Percentiles rank a stretch among this genome's conserved stretches.
Conservation (phyloP, 495 filamentous ascomycete species). For the Astrothelium subdiscretum region DNA sequence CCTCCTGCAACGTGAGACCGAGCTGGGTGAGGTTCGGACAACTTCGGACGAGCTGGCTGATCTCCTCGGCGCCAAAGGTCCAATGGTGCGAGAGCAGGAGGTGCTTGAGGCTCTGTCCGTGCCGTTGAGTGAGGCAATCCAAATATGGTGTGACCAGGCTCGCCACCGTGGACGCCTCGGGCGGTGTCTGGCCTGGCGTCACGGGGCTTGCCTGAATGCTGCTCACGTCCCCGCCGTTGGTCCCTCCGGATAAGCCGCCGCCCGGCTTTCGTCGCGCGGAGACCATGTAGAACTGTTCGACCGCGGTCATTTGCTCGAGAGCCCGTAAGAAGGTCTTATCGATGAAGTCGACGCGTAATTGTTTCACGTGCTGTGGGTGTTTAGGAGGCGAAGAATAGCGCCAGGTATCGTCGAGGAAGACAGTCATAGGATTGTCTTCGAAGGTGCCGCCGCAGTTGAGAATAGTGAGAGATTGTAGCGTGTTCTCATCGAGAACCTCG, state of each 20-base stretch:
- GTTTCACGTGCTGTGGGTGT: slow-evolving; percentile 17
- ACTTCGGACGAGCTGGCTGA: slow-evolving; percentile 39
- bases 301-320: slow-evolving; percentile 5
- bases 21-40: slow-evolving; percentile 52
- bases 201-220: slow-evolving; percentile 2
- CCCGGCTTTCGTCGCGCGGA: slow-evolving; percentile 1
- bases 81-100: slow-evolving; percentile 48
- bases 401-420: slow-evolving; percentile 47
- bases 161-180: neutral
- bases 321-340: slow-evolving; percentile 20
- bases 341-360: slow-evolving; percentile 35
- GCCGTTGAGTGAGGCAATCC: slow-evolving; percentile 25
- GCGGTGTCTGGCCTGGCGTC: slow-evolving; percentile 10
- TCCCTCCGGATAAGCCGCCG: slow-evolving; percentile 7
- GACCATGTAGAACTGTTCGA: slow-evolving; percentile 25
- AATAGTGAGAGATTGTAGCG: slow-evolving; percentile 40
- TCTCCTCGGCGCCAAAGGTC: slow-evolving; percentile 37
- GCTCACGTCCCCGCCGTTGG: slow-evolving; percentile 4
- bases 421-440: slow-evolving; percentile 32
- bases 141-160: slow-evolving; percentile 23
- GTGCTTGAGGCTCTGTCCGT: slow-evolving; percentile 41
- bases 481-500: slow-evolving; percentile 29
- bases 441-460: slow-evolving; percentile 37
- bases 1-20: slow-evolving; percentile 12
- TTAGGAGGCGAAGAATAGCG: slow-evolving; percentile 21